Base-by-base conservation (phyloP, 768 basidiomycete species). In the Termitomyces sp. region DNA sequence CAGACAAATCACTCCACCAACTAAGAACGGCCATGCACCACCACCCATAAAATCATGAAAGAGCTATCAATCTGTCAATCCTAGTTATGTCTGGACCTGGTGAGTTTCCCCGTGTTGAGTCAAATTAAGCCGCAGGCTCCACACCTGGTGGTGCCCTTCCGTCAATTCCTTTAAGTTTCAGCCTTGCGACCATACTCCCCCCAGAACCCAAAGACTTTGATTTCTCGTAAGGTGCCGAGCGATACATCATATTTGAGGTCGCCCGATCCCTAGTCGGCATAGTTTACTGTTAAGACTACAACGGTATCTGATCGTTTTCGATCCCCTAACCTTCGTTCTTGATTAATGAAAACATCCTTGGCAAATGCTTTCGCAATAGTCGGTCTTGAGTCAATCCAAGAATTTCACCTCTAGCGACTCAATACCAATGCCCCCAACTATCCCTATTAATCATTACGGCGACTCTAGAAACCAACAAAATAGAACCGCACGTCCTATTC, bases 131-230 rank as follows among this genome's bases (percentile, higher is more conserved):
- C 6, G 15, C 15, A 42, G 40, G 14, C 12, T 42, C 40, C 40
- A 42, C 40, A 17, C 40, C 3, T 43, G 5, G 42, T 43, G 42
- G 15, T 43, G 42, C 42, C 15, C 42, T 87, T 87, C 86, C 83
- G 79, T 86, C 84, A 88, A 87, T 87, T 88, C 85, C 85, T 86
- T 86, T 86, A 86, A 87, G 85, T 87, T 87, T 87, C 86, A 86
- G 76, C 76, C 73, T 77, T 77, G 74, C 75, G 70, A 78, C 77
- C 76, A 78, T 77, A 78, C 77, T 78, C 74, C 77, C 74, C 76
- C 76, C 20, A 20, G 20, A 20, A 20, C 20, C 20, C 20, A 20
- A 20, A 20, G 1, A 20, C 20, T 20, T 20, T 20, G 20, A 87
- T 89, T 89, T 88, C 86, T 86, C 82, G 83, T 85, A 87, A 87